Evolutionary conservation across 73 alveolate species (phyloP), one percentile per base, ranked within the genome.

Genomic region (Strombidium stylifer): DNA sequence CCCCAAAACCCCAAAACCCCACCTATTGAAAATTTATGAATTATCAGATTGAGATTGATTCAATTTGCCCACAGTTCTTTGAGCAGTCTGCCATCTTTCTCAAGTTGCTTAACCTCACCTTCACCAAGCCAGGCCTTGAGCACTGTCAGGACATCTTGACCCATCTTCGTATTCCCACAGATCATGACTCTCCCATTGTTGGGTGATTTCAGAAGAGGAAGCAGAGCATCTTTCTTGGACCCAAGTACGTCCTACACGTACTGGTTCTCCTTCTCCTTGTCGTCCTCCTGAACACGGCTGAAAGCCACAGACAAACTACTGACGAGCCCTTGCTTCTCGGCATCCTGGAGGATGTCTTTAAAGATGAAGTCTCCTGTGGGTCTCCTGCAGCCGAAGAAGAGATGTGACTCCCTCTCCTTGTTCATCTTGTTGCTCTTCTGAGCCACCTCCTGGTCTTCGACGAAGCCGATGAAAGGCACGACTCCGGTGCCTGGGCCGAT

Each of bases 401-500:
- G 76, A 36, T 82, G 74, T 1, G 90, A 78, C 56, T 81, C 82
- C 37, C 54, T 75, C 32, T 51, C 59, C 30, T 64, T 49, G 35
- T 58, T 56, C 28, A 77, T 67, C 27, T 66, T 50, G 57, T 77
- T 64, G 11, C 16, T 59, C 3, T 52, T 32, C 58, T 56, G 70
- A 1, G 41, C 37, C 28, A 39, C 28, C 39, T 87, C 89, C 40
- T 85, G 64, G 69, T 94, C 98, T 50, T 94, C 74, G 58, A 91
- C 47, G 65, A 94, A 91, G 12, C 96, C 95, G 45, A 94, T 88
- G 77, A 87, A 94, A 23, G 98, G 99, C 5, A 91, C 96, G 7
- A 94, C 85, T 8, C 99, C 99, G 36, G 98, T 94, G 19, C 99
- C 99, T 21, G 99, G 96, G 26, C 99, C 93, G 54, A 94, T 71